Evolutionary conservation across 1,284 basidiomycete species (phyloP).

Genomic region (Paramarasmius palmivorus): DNA sequence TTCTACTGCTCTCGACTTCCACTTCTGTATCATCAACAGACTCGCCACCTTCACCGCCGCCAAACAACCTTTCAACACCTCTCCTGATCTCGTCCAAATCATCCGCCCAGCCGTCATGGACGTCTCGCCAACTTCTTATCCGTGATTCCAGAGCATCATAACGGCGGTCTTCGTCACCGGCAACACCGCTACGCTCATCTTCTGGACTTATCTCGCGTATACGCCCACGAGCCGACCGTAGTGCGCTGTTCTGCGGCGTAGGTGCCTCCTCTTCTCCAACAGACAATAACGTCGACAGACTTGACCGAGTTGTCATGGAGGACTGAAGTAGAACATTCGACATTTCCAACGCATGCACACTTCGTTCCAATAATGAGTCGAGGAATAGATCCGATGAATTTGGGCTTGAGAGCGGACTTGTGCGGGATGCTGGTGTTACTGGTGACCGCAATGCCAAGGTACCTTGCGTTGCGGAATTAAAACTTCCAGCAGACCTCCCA

Average conservation of each 20-base stretch:
- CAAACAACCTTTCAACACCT: conserved; percentile 59
- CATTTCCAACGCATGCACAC: conserved; percentile 80
- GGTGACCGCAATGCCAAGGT: conserved; percentile 12
- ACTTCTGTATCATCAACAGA: conserved; percentile 19
- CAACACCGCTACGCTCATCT: background rate
- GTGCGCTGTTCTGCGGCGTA: conserved; percentile 31
- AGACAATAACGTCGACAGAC: conserved; percentile 47
- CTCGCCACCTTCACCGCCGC: conserved; percentile 16
- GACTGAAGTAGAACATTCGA: conserved; percentile 75
- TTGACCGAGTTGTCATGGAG: conserved; percentile 68
- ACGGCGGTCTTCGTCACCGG: background rate
- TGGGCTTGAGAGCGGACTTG: conserved; percentile 1
- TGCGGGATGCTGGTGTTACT: background rate
- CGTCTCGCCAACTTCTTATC: conserved; percentile 13
- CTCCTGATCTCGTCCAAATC: conserved; percentile 65
- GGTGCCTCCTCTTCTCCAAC: conserved; percentile 36
- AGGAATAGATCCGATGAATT: conserved; percentile 46
- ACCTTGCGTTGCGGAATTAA: conserved; percentile 12
- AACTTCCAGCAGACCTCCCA: background rate
- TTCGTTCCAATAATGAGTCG: conserved; percentile 75
- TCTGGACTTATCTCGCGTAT: conserved; percentile 1
- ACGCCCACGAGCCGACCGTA: conserved; percentile 5
- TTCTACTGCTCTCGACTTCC: background rate
- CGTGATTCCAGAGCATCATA: conserved; percentile 8
- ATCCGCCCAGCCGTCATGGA: conserved; percentile 60